phyloP scores from a whole-genome alignment of 2,329 filamentous ascomycete species.

The Aspergillus brasiliensis region DNA sequence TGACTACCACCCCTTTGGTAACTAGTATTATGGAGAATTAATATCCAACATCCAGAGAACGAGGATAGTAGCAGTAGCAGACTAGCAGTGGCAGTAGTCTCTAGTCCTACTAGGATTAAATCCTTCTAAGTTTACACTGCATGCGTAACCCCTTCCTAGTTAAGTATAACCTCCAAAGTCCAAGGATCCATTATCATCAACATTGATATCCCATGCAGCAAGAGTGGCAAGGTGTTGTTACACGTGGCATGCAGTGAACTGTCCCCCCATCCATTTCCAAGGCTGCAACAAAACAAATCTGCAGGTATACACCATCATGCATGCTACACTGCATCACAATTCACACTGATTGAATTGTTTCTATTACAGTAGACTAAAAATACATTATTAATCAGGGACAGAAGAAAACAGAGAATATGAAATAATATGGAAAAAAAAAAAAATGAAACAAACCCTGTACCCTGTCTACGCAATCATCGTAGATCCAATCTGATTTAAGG shows the following conservation, averaged over 20 bases:
- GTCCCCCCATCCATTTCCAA: not conserved
- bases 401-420: not conserved
- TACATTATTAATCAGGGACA: too few relatives aligned
- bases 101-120: too few relatives aligned
- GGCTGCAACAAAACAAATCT: not conserved
- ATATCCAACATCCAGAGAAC: too few relatives aligned
- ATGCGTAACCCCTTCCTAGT: not conserved
- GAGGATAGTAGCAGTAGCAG: too few relatives aligned
- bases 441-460: not conserved
- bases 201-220: not conserved
- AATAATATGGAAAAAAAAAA: not conserved
- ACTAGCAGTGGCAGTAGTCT: too few relatives aligned
- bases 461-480: not conserved
- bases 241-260: conserved; percentile 11
- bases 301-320: not conserved
- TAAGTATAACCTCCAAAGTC: not conserved
- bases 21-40: too few relatives aligned
- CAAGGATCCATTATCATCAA: not conserved
- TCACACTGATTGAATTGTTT: not conserved
- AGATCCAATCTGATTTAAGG: not conserved
- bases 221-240: not conserved
- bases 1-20: not conserved
- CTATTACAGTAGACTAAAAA: too few relatives aligned
- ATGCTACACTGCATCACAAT: not conserved
- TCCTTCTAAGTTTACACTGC: not conserved